phyloP scores from a whole-genome alignment of 805 yeast species.

The Cyberlindnera amylophila region DNA sequence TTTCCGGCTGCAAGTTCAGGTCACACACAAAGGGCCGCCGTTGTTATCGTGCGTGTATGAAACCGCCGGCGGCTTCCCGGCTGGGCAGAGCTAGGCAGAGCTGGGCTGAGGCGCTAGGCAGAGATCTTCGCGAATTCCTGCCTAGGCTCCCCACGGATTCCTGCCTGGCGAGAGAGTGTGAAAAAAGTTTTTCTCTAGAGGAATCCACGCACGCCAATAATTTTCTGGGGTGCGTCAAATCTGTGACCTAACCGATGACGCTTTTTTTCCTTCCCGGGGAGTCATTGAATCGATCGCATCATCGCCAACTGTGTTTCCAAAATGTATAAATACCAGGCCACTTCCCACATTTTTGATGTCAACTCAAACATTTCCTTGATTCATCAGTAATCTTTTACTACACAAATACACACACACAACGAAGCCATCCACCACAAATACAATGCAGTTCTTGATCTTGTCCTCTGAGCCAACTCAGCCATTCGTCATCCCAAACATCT shows the following conservation, averaged over 20 bases:
- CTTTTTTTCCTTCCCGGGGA: not conserved
- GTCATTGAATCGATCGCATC: constrained; percentile 1
- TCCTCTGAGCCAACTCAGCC: constrained; percentile 57
- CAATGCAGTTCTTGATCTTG: constrained; percentile 45
- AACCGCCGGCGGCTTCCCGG: no score
- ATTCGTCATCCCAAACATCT: constrained; percentile 59
- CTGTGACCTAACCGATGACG: constrained; percentile 1
- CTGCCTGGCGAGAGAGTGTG: no score
- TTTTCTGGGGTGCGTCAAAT: constrained; percentile 16
- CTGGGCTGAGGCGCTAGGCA: no score
- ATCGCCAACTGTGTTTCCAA: not conserved
- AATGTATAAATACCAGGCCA: constrained; percentile 1
- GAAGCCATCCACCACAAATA: not conserved
- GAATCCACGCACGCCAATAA: not conserved
- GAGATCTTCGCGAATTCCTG: not conserved
- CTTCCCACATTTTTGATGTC: not conserved
- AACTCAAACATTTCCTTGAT: not conserved
- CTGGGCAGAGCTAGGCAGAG: no score
- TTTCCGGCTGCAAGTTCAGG: no score
- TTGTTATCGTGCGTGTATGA: no score
- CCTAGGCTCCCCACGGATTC: not conserved
- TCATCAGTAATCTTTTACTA: not conserved
- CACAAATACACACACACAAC: not conserved
- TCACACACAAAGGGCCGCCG: no score
- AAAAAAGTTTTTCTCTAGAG: no score